Conservation (phyloP, 2,329 filamentous ascomycete genomes). For the Phialocephala sp. region DNA sequence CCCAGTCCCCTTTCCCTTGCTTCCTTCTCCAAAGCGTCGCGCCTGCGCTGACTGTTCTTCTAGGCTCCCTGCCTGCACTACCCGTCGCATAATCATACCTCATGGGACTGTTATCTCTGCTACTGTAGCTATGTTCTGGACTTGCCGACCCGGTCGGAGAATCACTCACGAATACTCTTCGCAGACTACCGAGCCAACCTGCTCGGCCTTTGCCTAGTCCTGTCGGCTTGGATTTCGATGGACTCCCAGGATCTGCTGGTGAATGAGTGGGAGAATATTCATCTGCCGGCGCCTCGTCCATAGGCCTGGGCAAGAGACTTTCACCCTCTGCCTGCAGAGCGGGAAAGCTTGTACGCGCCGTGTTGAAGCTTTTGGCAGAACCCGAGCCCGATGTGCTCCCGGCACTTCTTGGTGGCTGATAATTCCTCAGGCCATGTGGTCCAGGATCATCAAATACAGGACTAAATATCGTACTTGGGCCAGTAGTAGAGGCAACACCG, state of each 20-base stretch:
- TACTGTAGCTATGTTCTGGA: slow-evolving; percentile 8
- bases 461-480: slow-evolving; percentile 26
- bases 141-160: slow-evolving; percentile 15
- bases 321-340: slow-evolving; percentile 40
- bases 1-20: slow-evolving; percentile 58
- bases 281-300: slow-evolving; percentile 22
- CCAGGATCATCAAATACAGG: slow-evolving; percentile 31
- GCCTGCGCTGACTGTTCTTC: slow-evolving; percentile 54
- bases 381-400: slow-evolving; percentile 26
- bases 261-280: slow-evolving; percentile 33
- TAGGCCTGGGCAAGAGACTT: slow-evolving; percentile 38
- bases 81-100: slow-evolving; percentile 30
- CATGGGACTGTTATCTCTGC: slow-evolving; percentile 34
- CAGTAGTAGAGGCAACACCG: slow-evolving; percentile 26
- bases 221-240: slow-evolving; percentile 60
- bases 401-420: slow-evolving; percentile 33
- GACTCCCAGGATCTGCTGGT: slow-evolving; percentile 48
- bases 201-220: slow-evolving; percentile 26
- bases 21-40: slow-evolving; percentile 54
- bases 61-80: slow-evolving; percentile 39
- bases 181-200: slow-evolving; percentile 70
- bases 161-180: slow-evolving; percentile 42
- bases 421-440: slow-evolving; percentile 15
- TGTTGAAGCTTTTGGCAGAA: slow-evolving; percentile 37
- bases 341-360: slow-evolving; percentile 40